Conservation (phyloP, 352 stramenopile species). For the Thraustochytrium striatum region DNA sequence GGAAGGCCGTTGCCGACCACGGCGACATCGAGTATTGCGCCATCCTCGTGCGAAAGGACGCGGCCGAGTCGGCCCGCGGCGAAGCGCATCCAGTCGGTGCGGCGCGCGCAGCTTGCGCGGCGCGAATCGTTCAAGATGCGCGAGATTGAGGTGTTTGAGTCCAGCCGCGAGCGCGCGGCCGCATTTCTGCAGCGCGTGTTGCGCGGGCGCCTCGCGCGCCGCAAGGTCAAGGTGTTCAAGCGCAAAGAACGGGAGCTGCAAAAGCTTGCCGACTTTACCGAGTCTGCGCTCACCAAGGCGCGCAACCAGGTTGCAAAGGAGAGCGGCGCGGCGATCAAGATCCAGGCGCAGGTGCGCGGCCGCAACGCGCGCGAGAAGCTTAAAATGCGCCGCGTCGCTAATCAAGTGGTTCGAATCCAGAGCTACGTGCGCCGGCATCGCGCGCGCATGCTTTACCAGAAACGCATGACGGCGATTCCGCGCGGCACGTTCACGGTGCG, state of each 20-base stretch:
- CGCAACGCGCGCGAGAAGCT: not conserved
- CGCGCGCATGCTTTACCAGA: not conserved
- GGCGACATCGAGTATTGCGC: not conserved
- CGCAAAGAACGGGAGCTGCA: not conserved
- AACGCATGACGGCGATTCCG: not conserved
- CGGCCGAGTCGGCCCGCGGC: conserved; percentile 4
- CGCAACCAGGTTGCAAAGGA: not conserved
- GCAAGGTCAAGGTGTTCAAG: not conserved
- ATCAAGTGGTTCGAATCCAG: not conserved
- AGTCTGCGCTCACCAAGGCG: conserved; percentile 6
- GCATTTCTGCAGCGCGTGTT: not conserved
- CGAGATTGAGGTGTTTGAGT: not conserved
- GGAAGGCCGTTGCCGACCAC: not conserved
- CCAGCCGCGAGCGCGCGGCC: not conserved
- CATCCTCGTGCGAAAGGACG: not conserved
- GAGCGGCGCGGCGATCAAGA: not conserved
- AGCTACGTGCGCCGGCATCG: not conserved
- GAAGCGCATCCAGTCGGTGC: conserved; percentile 16
- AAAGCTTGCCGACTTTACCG: not conserved
- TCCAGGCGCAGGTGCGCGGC: conserved; percentile 1
- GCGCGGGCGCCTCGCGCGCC: not conserved
- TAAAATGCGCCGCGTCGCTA: not conserved
- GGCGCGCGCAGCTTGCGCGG: not conserved
- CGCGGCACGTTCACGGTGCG: not conserved
- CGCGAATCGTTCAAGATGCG: not conserved